Conservation (phyloP, 1,139 yeast species). For the Pichia kudriavzevii region DNA sequence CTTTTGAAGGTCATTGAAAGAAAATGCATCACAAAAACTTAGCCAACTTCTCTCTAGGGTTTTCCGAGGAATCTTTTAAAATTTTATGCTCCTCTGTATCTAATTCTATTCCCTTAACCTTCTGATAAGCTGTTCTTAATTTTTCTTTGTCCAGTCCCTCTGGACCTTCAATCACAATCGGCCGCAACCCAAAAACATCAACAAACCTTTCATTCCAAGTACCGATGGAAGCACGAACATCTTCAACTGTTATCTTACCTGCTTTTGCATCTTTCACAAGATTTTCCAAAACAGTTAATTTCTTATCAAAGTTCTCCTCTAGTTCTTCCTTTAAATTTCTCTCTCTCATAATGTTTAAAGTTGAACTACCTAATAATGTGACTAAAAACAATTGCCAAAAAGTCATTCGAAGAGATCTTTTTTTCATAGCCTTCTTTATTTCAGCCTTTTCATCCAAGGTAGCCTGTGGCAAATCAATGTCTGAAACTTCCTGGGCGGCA, state of each 20-base stretch:
- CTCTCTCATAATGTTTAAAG: conserved; percentile 28
- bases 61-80: background rate
- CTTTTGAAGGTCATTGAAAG: too few species aligned
- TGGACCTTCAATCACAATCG: conserved; percentile 20
- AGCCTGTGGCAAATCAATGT: conserved; percentile 15
- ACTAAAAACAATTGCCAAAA: conserved; percentile 27
- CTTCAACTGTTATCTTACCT: conserved; percentile 22
- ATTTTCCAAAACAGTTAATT: conserved; percentile 18
- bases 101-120: conserved; percentile 9
- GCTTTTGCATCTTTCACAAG: conserved; percentile 17
- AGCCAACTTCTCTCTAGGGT: background rate
- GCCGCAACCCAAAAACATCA: conserved; percentile 20
- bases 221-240: conserved; percentile 19
- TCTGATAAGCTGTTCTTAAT: conserved; percentile 8
- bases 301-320: conserved; percentile 22
- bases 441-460: conserved; percentile 18
- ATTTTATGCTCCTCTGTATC: background rate
- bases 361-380: conserved; percentile 27
- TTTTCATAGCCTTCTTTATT: conserved; percentile 20
- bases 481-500: conserved; percentile 14
- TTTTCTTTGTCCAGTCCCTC: conserved; percentile 19
- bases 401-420: conserved; percentile 27
- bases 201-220: conserved; percentile 26
- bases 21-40: too few species aligned
- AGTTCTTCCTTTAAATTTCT: conserved; percentile 25